Base-by-base conservation (phyloP, 2,329 filamentous ascomycete species). In the Xylariaceae sp. region DNA sequence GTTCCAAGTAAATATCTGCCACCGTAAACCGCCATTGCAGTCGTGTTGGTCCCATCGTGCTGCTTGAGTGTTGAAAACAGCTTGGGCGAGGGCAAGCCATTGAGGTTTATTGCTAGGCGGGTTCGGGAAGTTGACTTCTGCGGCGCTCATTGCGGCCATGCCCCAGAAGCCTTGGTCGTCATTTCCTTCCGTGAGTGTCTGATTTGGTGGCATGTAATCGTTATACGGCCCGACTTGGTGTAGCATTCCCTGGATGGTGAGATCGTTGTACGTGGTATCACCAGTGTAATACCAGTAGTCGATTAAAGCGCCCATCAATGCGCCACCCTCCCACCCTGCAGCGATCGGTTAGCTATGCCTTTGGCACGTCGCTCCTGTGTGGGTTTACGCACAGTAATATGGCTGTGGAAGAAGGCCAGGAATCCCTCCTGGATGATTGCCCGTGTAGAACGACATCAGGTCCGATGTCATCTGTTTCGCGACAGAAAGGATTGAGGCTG, bases 281-380 rank as follows among this genome's bases (percentile, higher is more conserved):
- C 84, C 85, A 0, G 89, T 93, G 66, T 90, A 89, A 66, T 86
- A 88, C 88, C 89, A 95, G 68, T 94, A 94, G 63, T 94, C 88
- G 48, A 95, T 77, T 56, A 94, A 73, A 2, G 86, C 76, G 18
- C 81, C 82, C 70, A 85, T 77, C 75, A 92, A 83, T 51, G 87
- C 87, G 47, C 88, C 88, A 11, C 78, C 86, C 71, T 88, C 87
- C 89, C 84, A 91, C 80, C 80, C 79, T 82, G 51, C n/a, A 17
- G 31, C 28, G 16, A 17, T 18, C 3, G 22, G 42, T 61, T 42
- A 66, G 46, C 7, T 48, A 10, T 16, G 10, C 36, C n/a, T 31
- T 13, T 10, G 31, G 31, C 34, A 19, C 43, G 34, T 40, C 34
- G 16, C 34, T 38, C 34, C 5, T n/a, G 7, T 14, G 5, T n/a